phyloP scores from a whole-genome alignment of 495 filamentous ascomycete species.

The Tuber magnatum region DNA sequence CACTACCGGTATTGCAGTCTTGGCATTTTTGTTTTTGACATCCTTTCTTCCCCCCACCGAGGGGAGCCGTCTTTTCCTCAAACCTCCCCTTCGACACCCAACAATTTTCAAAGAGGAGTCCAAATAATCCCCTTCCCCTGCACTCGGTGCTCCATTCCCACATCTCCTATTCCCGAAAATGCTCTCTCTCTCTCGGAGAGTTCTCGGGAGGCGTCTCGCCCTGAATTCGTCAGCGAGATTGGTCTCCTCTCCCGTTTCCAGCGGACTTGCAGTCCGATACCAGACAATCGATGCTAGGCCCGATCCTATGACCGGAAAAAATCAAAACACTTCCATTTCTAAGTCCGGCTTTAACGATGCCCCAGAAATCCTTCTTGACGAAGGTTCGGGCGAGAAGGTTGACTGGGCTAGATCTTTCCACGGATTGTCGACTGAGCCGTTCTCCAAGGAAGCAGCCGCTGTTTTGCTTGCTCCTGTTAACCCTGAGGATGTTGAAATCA shows the following conservation, averaged over 20 bases:
- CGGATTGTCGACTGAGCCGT: constrained; percentile 68
- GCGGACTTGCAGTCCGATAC: neutral
- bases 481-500: constrained; percentile 81
- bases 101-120: neutral
- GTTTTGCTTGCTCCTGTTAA: constrained; percentile 62
- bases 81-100: neutral
- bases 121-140: neutral
- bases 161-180: neutral
- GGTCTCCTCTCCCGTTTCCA: neutral
- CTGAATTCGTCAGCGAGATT: neutral
- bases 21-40: neutral
- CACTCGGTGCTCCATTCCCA: neutral
- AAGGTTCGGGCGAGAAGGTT: constrained; percentile 48
- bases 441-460: constrained; percentile 65
- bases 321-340: constrained; percentile 9
- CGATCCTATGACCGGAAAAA: neutral
- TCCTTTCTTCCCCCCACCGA: neutral
- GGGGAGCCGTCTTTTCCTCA: neutral
- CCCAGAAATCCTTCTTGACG: constrained; percentile 12
- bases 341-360: constrained; percentile 25
- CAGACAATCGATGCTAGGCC: neutral
- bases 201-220: neutral
- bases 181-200: neutral
- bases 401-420: constrained; percentile 95
- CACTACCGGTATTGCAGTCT: neutral